phyloP scores from a whole-genome alignment of 2,329 filamentous ascomycete species.

The Aspergillus cejpii region DNA sequence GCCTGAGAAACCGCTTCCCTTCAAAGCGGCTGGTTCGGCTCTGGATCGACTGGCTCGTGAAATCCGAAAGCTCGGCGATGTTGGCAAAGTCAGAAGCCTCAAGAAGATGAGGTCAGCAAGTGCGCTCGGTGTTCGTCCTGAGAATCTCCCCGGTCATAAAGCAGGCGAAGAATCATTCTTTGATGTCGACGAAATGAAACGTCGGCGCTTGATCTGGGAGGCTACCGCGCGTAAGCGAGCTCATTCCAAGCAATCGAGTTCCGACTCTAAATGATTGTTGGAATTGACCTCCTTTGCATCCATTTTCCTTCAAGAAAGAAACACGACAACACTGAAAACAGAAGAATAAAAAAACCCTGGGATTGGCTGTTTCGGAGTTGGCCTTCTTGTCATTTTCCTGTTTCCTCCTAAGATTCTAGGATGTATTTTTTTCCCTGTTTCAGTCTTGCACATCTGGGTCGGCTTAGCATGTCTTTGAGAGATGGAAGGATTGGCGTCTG shows the following conservation, averaged over 20 bases:
- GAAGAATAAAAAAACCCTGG: slow-evolving; percentile 2
- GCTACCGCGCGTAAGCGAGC: slow-evolving; percentile 35
- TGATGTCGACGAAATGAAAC: slow-evolving; percentile 46
- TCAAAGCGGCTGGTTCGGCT: slow-evolving; percentile 41
- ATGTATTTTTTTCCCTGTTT: slow-evolving; percentile 5
- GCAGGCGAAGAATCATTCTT: slow-evolving; percentile 38
- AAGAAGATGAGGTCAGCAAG: slow-evolving; percentile 49
- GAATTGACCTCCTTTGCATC: neutral
- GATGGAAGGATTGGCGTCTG: slow-evolving; percentile 11
- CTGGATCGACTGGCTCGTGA: slow-evolving; percentile 56
- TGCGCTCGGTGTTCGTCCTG: slow-evolving; percentile 44
- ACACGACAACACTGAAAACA: no score
- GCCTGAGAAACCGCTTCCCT: slow-evolving; percentile 21
- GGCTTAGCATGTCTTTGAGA: slow-evolving; percentile 5
- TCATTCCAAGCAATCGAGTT: slow-evolving; percentile 22
- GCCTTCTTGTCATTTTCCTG: neutral
- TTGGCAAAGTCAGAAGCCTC: slow-evolving; percentile 22
- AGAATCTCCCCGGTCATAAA: slow-evolving; percentile 28
- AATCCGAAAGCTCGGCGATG: slow-evolving; percentile 43
- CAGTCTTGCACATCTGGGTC: slow-evolving; percentile 1
- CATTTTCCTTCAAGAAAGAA: slow-evolving; percentile 3
- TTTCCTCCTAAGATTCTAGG: neutral
- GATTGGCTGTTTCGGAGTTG: neutral
- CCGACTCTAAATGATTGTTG: slow-evolving; percentile 8
- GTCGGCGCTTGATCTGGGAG: slow-evolving; percentile 44